phyloP scores from a whole-genome alignment of 192 early-diverging fungal species.

The Dispira simplex region DNA sequence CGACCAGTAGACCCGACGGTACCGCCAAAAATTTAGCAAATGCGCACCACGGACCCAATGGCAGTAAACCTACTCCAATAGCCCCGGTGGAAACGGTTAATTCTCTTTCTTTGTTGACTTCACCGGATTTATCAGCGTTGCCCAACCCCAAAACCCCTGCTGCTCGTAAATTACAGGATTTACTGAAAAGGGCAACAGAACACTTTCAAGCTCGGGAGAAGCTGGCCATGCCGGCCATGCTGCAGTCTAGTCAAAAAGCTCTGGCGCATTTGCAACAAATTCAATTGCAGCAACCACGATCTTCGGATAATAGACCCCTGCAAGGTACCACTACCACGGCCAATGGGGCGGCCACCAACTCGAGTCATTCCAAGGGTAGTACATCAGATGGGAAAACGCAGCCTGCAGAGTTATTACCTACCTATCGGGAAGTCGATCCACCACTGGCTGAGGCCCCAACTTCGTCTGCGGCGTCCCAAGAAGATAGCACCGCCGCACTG shows the following conservation, averaged over 20 bases:
- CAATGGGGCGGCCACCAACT: no score
- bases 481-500: neutral
- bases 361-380: no score
- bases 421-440: slow-evolving; percentile 2
- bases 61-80: neutral
- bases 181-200: neutral
- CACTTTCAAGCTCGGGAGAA: slow-evolving; percentile 1
- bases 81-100: neutral
- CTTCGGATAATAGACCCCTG: neutral
- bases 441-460: neutral
- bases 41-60: neutral
- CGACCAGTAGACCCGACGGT: neutral
- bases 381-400: no score
- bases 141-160: slow-evolving; percentile 17
- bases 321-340: neutral
- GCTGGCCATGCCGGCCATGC: neutral
- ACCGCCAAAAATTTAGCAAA: neutral
- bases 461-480: neutral
- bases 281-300: neutral
- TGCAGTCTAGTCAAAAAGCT: neutral
- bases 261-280: neutral
- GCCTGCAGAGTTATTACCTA: neutral
- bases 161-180: slow-evolving; percentile 13
- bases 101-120: neutral
- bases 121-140: slow-evolving; percentile 12